Conservation (phyloP, 140 eudicot genomes). For the Senecio squalidus region DNA sequence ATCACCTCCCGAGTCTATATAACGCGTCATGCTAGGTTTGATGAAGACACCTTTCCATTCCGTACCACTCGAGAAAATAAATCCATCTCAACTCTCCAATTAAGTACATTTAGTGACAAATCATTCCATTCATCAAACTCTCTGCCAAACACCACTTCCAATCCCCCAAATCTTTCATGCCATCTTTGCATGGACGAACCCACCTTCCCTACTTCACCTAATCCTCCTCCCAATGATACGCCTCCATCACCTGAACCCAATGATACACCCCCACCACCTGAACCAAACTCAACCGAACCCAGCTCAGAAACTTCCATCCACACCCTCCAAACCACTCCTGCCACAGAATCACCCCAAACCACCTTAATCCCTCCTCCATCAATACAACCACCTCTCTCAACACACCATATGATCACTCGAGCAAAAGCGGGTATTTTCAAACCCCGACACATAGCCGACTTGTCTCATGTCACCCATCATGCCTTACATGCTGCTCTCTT, state of each 20-base stretch:
- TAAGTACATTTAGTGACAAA: not conserved
- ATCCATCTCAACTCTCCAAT: not conserved
- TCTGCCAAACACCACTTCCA: not conserved
- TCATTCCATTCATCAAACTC: not conserved
- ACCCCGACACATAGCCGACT: not conserved
- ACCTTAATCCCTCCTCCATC: not conserved
- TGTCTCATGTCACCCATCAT: not conserved
- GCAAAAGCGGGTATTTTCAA: not conserved
- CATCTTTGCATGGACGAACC: not conserved
- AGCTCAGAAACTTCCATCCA: not conserved
- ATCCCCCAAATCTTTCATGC: not conserved
- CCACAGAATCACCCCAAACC: no score
- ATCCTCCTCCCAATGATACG: not conserved
- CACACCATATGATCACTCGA: not conserved
- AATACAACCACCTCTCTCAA: not conserved
- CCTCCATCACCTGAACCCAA: no score
- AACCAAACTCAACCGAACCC: not conserved
- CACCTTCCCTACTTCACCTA: not conserved
- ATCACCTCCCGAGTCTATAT: not conserved
- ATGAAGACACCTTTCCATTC: not conserved
- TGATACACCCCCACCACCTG: not conserved
- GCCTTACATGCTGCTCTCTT: not conserved
- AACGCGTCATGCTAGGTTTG: not conserved
- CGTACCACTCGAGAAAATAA: not conserved
- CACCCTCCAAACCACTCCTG: no score